phyloP scores from a whole-genome alignment of 2,329 filamentous ascomycete species.

The Aureobasidium sp. region DNA sequence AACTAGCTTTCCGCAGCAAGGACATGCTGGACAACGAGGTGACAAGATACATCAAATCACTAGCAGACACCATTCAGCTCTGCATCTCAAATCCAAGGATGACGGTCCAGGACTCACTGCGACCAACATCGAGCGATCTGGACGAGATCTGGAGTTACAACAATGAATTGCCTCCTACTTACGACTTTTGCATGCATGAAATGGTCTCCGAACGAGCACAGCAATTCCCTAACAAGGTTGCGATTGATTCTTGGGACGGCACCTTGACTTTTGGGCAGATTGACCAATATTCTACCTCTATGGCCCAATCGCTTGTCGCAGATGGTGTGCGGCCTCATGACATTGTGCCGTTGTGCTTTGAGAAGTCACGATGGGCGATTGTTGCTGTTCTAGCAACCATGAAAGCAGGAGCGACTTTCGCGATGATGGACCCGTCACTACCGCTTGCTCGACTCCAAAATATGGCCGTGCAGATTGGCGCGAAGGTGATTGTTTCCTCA shows the following conservation, averaged over 20 bases:
- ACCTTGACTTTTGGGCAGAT: conserved; percentile 24
- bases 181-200: conserved; percentile 20
- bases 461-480: conserved; percentile 12
- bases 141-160: conserved; percentile 20
- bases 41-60: conserved; percentile 14
- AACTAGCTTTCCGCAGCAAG: conserved; percentile 13
- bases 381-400: conserved; percentile 26
- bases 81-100: conserved; percentile 10
- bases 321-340: conserved; percentile 16
- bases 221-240: conserved; percentile 19
- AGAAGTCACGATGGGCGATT: conserved; percentile 25
- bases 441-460: conserved; percentile 22
- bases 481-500: conserved; percentile 17
- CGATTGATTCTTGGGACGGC: conserved; percentile 26
- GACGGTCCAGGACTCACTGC: conserved; percentile 24
- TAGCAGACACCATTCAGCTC: conserved; percentile 13
- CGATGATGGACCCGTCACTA: conserved; percentile 24
- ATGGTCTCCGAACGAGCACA: conserved; percentile 19
- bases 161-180: conserved; percentile 16
- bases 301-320: conserved; percentile 18
- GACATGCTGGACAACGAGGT: conserved; percentile 15
- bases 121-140: conserved; percentile 16
- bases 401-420: conserved; percentile 27
- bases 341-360: conserved; percentile 23
- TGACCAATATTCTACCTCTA: conserved; percentile 18